Evolutionary conservation across 164 flowering plant species (phyloP).

Genomic region (Warburgia ugandensis): DNA sequence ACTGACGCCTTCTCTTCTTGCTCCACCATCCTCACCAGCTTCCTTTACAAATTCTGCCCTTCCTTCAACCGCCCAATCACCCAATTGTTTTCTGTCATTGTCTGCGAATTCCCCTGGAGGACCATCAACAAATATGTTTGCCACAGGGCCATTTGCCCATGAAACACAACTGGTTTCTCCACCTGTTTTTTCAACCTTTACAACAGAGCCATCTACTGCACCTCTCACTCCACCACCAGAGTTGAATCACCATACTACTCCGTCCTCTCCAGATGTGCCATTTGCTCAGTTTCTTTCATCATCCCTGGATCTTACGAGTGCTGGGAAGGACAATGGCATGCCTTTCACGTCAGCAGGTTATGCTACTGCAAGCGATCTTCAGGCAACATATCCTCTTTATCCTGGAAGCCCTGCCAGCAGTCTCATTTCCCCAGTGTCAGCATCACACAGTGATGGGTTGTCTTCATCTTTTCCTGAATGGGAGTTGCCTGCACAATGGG

Average conservation of each 20-base stretch:
- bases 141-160: constrained; percentile 92
- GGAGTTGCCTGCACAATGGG: constrained; percentile 56
- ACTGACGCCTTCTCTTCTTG: constrained; percentile 62
- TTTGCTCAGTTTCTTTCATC: constrained; percentile 84
- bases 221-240: constrained; percentile 98
- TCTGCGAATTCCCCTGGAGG: constrained; percentile 88
- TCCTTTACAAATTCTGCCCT: constrained; percentile 84
- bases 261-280: constrained; percentile 99
- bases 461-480: constrained; percentile 61
- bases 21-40: constrained; percentile 99
- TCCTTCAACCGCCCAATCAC: constrained; percentile 90
- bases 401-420: constrained; percentile 89
- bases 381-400: constrained; percentile 70
- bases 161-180: constrained; percentile 95
- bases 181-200: constrained; percentile 93
- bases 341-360: constrained; percentile 25
- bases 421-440: constrained; percentile 67
- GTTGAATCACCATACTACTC: constrained; percentile 82
- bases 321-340: constrained; percentile 26
- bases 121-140: constrained; percentile 78
- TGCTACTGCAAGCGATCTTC: constrained; percentile 58
- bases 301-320: constrained; percentile 41
- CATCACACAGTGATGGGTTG: constrained; percentile 50
- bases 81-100: constrained; percentile 60
- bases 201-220: constrained; percentile 97